phyloP scores from a whole-genome alignment of 305 asterid species.

The Fraxinus baroniana region DNA sequence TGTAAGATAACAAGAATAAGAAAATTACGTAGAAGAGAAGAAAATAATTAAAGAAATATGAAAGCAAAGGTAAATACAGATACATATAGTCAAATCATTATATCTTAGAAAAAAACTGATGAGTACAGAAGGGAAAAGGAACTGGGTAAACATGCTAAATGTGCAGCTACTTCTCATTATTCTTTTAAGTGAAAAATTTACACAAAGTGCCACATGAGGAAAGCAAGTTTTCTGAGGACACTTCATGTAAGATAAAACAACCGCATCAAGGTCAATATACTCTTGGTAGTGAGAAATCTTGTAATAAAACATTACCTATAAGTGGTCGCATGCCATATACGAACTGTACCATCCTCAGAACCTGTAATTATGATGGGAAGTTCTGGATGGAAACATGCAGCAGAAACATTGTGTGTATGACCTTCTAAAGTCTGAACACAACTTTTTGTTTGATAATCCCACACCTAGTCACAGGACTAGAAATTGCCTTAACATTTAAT shows the following conservation, averaged over 20 bases:
- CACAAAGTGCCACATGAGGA: neutral
- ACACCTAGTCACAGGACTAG: conserved; percentile 59
- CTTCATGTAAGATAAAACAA: neutral
- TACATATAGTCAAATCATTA: neutral
- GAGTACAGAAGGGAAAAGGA: neutral
- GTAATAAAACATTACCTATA: conserved; percentile 55
- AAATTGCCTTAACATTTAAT: conserved; percentile 11
- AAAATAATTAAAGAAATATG: neutral
- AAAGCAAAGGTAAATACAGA: neutral
- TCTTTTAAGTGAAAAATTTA: neutral
- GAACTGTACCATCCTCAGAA: conserved; percentile 98
- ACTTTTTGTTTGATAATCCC: conserved; percentile 99
- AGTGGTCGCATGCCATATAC: conserved; percentile 97
- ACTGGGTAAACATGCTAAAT: neutral
- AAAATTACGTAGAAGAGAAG: neutral
- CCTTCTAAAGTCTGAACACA: conserved; percentile 98
- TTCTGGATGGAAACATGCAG: conserved; percentile 97
- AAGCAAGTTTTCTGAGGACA: conserved; percentile 6
- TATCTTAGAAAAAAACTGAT: neutral
- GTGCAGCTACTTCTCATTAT: neutral
- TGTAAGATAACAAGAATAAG: conserved; percentile 10
- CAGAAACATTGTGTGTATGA: conserved; percentile 96
- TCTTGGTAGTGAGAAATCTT: conserved; percentile 17
- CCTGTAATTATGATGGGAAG: conserved; percentile 98
- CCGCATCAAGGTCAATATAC: neutral